Base-by-base conservation (phyloP, 352 stramenopile species). In the Phytophthora brassicae region DNA sequence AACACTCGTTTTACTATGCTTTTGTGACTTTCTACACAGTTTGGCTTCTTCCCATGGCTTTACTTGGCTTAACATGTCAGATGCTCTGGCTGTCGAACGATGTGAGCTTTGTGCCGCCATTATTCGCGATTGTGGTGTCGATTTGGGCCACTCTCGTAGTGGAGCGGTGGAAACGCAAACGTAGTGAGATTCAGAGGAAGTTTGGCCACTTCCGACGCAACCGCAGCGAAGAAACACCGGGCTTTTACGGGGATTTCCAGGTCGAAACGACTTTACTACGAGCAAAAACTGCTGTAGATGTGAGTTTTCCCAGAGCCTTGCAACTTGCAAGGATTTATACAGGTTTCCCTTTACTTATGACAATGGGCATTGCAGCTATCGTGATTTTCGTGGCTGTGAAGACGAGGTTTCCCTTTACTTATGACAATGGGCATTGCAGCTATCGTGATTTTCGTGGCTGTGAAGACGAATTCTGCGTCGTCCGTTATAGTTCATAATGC, bases 101-200 rank as follows among this genome's bases (percentile, higher is more conserved):
- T 19, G 41, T 72, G 1, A 62, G 39, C 22, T 88, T 72, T 48
- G 53, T 81, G 3, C 62, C 78, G 14, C 79, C 74, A 28, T 49
- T 89, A 3, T 88, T 90, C 36, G 77, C 77, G 0, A 68, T 97
- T 33, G 72, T 94, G 19, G 86, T 97, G 22, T 83, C 77, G 35
- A 77, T 97, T 48, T 96, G 88, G 89, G 84, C 83, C 4, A 92
- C 91, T 39, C 55, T 94, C 4, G 60, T 97, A 48, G 77, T 97
- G 6, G 89, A 97, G 70, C 82, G 80, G 14, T 97, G 90, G 90
- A 97, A 97, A 60, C 89, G 88, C 36, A 95, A 97, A 60, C 72
- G 88, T 35, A 85, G 79, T 26, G 77, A 88, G 59, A 85, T 96
- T 43, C 76, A 89, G 26, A 64, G 80, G 26, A 83, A 72, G 16